Evolutionary conservation across 257 asterid species (phyloP), one percentile per base, ranked within the genome.

Genomic region (Hygrophila difformis): DNA sequence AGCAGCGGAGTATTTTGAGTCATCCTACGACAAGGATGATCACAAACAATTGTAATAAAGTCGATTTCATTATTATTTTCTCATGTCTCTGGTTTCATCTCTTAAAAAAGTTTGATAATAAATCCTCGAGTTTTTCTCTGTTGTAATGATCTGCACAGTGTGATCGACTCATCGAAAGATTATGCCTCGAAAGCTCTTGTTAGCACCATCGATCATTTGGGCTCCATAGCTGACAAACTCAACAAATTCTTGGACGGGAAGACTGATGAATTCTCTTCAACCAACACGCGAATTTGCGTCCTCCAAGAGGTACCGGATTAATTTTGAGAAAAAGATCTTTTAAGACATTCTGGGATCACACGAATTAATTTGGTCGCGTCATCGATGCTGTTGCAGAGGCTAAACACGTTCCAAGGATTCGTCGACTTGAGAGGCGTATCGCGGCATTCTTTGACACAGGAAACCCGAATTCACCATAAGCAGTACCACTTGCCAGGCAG

Each of bases 241-340:
- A 67, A 63, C 59, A 70, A 56, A 40, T 82, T 79, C 67, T 71
- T 87, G 72, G 89, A 77, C 58, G 80, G 71, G 65, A 79, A 75
- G 45, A 68, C 76, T 48, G 45, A 64, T 51, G 81, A 79, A 52
- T 64, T 82, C 67, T 62, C 82, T 3, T 44, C 61, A n/a, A 62
- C 94, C n/a, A 67, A 18, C 53, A 65, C 61, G 28, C 67, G 63
- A 15, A 56, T 82, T 26, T 73, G 78, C 44, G 47, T 70, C 69
- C 59, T 87, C 56, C 66, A 87, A 51, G 84, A 82, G 94, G 96
- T 86, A 61, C n/a, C n/a, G n/a, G n/a, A n/a, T n/a, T n/a, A n/a
- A n/a, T n/a, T n/a, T n/a, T n/a, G n/a, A n/a, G n/a, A n/a, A n/a
- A n/a, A n/a, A n/a, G n/a, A n/a, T n/a, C n/a, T n/a, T n/a, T n/a